These are phyloP conservation scores for Penicillium verhagenii DNA, from an alignment of 495 filamentous ascomycete genomes.

Conservation along the genomic window DNA sequence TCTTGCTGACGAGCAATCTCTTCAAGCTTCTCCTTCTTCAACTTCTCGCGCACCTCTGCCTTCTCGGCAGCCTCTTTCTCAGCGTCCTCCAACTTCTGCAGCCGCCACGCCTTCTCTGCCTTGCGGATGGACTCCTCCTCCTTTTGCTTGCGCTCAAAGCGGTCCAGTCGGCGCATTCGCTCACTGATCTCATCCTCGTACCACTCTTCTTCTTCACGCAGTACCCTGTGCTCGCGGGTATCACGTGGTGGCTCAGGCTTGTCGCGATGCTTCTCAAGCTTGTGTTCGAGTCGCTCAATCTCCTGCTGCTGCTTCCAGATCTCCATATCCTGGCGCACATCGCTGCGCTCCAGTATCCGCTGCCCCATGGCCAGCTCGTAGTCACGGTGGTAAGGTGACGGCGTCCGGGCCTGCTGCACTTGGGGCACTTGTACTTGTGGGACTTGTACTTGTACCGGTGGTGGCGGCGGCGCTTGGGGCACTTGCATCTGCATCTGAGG, in stretches of 20 bases:
- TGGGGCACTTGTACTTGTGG: too few relatives aligned
- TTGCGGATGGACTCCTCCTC: conserved; percentile 8
- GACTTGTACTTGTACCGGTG: too few relatives aligned
- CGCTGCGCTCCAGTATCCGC: conserved; percentile 36
- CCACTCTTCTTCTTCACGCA: conserved; percentile 36
- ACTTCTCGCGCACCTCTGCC: conserved; percentile 23
- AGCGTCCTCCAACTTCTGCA: conserved; percentile 31
- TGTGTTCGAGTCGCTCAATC: conserved; percentile 42
- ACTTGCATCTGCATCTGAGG: too few relatives aligned
- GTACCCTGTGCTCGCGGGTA: conserved; percentile 20
- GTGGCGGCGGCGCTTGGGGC: background rate
- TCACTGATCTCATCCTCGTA: conserved; percentile 42
- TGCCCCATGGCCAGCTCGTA: conserved; percentile 39
- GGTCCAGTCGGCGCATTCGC: conserved; percentile 31
- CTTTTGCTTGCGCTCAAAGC: conserved; percentile 33
- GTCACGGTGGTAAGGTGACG: conserved; percentile 30
- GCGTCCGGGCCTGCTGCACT: background rate
- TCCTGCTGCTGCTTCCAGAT: conserved; percentile 43
- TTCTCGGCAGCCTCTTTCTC: conserved; percentile 33
- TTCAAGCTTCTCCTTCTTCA: conserved; percentile 23
- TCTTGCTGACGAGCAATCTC: conserved; percentile 40
- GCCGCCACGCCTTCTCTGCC: conserved; percentile 27
- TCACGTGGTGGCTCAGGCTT: conserved; percentile 11
- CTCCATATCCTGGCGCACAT: conserved; percentile 41
- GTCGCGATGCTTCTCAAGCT: conserved; percentile 40